These are phyloP conservation scores for Graphiopsis chlorocephala DNA, from an alignment of 2,329 filamentous ascomycete species.

Conservation along the genomic window DNA sequence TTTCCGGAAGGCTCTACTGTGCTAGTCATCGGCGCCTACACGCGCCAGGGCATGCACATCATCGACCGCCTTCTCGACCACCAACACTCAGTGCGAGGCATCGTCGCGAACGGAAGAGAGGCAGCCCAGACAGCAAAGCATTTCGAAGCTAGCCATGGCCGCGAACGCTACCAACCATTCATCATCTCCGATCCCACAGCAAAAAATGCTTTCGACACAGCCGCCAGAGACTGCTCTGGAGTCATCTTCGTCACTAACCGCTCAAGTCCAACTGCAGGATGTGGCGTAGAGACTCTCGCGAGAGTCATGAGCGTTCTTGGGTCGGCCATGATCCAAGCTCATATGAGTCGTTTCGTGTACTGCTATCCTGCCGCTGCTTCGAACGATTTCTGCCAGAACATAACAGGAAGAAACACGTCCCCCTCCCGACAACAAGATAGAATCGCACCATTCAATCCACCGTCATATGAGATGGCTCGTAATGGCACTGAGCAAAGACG, in stretches of 20 bases:
- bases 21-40: constrained; percentile 29
- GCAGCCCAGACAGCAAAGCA: constrained; percentile 25
- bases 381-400: background rate
- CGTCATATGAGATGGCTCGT: background rate
- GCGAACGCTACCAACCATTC: constrained; percentile 39
- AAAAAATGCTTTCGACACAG: constrained; percentile 39
- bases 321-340: constrained; percentile 39
- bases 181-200: constrained; percentile 40
- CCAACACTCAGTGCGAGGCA: constrained; percentile 30
- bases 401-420: background rate
- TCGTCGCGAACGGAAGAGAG: constrained; percentile 25
- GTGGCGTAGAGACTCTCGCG: constrained; percentile 36
- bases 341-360: constrained; percentile 43
- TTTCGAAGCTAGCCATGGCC: constrained; percentile 28
- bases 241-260: constrained; percentile 45
- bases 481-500: background rate
- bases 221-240: constrained; percentile 41
- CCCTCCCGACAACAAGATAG: background rate
- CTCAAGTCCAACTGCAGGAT: background rate
- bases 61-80: constrained; percentile 27
- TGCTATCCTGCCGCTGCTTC: constrained; percentile 36
- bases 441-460: background rate
- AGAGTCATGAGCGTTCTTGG: constrained; percentile 38
- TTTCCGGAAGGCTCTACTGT: constrained; percentile 14
- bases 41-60: constrained; percentile 29